Evolutionary conservation across 148 eudicot species (phyloP).

Genomic region (Suaeda aralocaspica): DNA sequence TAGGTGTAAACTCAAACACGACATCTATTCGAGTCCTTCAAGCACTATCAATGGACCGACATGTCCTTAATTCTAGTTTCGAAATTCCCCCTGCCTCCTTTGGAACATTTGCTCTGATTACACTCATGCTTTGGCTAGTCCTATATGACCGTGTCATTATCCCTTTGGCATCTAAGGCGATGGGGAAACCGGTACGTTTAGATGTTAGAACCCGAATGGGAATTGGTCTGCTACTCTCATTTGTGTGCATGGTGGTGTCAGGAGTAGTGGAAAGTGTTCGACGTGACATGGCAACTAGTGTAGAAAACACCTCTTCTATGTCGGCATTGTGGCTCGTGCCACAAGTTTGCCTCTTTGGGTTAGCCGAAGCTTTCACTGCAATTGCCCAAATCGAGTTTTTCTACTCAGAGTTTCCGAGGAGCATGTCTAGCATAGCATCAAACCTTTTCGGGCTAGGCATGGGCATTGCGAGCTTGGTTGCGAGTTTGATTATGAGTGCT

Average conservation of each 20-base stretch:
- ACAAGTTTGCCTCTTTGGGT: constrained; percentile 21
- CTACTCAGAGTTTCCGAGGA: constrained; percentile 29
- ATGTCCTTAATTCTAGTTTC: constrained; percentile 28
- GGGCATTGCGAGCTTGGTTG: constrained; percentile 18
- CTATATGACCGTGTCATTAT: constrained; percentile 39
- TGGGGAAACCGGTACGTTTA: constrained; percentile 24
- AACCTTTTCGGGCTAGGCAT: constrained; percentile 12
- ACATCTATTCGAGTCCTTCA: constrained; percentile 36
- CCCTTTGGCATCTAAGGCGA: constrained; percentile 31
- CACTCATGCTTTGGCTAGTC: constrained; percentile 27
- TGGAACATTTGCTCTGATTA: constrained; percentile 26
- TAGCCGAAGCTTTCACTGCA: constrained; percentile 17
- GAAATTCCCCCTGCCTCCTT: constrained; percentile 42
- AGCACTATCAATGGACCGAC: constrained; percentile 44
- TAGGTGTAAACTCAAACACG: constrained; percentile 24
- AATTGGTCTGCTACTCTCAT: constrained; percentile 24
- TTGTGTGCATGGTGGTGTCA: constrained; percentile 17
- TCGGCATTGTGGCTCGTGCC: constrained; percentile 31
- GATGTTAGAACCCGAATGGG: constrained; percentile 31
- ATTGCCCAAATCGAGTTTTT: constrained; percentile 29
- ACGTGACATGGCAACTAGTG: constrained; percentile 8
- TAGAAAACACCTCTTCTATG: constrained; percentile 10
- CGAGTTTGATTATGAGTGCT: constrained; percentile 19
- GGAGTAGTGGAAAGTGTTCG: constrained; percentile 33
- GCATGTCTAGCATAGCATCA: constrained; percentile 31